Base-by-base conservation (phyloP, 2,329 filamentous ascomycete genomes). In the Lecanicillium sp. region DNA sequence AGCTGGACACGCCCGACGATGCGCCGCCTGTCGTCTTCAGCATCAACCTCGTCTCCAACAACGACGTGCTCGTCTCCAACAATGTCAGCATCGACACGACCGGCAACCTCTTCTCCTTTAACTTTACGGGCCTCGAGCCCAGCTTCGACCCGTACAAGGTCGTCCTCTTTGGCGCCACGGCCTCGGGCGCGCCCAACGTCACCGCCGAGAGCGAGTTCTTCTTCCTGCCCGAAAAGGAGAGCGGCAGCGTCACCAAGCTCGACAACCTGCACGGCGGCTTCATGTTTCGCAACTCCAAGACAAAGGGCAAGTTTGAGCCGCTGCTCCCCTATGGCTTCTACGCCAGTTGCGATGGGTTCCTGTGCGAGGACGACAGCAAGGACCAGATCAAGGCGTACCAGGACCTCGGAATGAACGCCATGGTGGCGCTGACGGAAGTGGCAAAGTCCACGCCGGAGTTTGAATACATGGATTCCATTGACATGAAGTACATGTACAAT, bases 281-380 rank as follows among this genome's bases (percentile, higher is more conserved):
- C 13, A 52, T 61, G 13, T 62, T 61, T 46, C 58, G 54, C 35
- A 68, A 60, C 37, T 43, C 49, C 8, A 52, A 51, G 6, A 63
- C 65, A 1, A 52, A 40, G 8, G 48, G 54, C 29, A 47, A 34
- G 14, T 70, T 67, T 48, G 47, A 52, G 22, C 65, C 66, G 0
- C 49, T 69, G 33, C 46, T 72, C 19, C 62, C 67, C 12, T 71
- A 64, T 44, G 67, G 63, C 5, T 67, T 62, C 42, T 69, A 65
- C 44, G 58, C 65, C 2, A 50, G 57, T 1, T 68, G 66, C 41
- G 64, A 68, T 40, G 56, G 57, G 11, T 70, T 69, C 44, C 60
- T 71, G 25, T 55, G 52, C 41, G 53, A 58, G 20, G 62, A 64
- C 46, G 54, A 59, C 35, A 58, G 54, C n/a, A 40, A 50, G 4